Conservation (phyloP, 306 rosid genomes). For the Cercis canadensis region DNA sequence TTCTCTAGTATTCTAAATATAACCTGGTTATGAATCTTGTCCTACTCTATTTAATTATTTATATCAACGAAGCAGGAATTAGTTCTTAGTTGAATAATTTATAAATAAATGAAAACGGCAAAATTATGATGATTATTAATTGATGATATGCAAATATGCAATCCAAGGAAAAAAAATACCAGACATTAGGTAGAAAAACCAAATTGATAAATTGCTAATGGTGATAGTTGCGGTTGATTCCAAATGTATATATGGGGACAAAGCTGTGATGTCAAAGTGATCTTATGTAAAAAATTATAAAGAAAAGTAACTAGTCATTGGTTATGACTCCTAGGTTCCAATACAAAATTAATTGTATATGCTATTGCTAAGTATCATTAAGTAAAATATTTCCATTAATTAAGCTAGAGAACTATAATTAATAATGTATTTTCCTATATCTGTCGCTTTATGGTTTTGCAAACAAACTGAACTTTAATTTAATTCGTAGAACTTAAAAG, state of each 20-base stretch:
- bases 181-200: not conserved
- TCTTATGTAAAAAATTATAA: not conserved
- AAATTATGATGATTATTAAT: not conserved
- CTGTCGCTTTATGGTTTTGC: not conserved
- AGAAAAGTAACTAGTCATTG: not conserved
- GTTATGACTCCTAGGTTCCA: too few relatives aligned
- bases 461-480: not conserved
- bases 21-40: too few relatives aligned
- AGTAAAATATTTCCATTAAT: not conserved
- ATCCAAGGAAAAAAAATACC: constrained; percentile 7
- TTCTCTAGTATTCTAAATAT: not conserved
- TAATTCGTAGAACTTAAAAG: constrained; percentile 15
- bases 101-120: not conserved
- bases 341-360: too few relatives aligned
- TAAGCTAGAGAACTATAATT: not conserved
- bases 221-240: not conserved
- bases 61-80: too few relatives aligned
- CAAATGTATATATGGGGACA: constrained; percentile 10
- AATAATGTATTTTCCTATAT: not conserved
- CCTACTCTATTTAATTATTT: too few relatives aligned
- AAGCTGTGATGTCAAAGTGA: not conserved
- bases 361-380: not conserved
- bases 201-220: not conserved
- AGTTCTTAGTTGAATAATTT: too few relatives aligned
- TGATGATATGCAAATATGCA: too few relatives aligned